Percentiles rank a stretch among this genome's conserved stretches.
Conservation (phyloP, 805 yeast genomes). For the Barnettozyma sucrosica region DNA sequence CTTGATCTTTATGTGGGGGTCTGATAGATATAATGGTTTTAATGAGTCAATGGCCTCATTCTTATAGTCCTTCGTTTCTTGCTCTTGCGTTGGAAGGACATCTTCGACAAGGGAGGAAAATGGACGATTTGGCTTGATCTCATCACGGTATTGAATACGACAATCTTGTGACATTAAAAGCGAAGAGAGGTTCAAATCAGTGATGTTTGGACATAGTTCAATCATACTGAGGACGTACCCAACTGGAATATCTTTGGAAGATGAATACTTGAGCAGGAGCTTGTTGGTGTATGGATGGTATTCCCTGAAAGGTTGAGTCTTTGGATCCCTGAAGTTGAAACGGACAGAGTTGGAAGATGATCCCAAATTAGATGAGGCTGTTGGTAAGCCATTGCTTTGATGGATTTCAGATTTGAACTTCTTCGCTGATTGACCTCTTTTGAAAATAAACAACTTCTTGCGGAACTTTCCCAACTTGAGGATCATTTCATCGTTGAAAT, state of each 20-base stretch:
- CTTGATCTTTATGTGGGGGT: slow-evolving; percentile 22
- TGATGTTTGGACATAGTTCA: slow-evolving; percentile 59
- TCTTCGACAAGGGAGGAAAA: slow-evolving; percentile 21
- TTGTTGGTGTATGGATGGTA: slow-evolving; percentile 59
- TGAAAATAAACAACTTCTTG: slow-evolving; percentile 3
- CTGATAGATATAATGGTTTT: slow-evolving; percentile 14
- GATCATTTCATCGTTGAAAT: slow-evolving; percentile 7
- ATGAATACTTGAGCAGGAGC: slow-evolving; percentile 55
- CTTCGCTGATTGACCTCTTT: neutral
- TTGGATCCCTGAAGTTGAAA: slow-evolving; percentile 13
- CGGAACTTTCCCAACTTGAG: slow-evolving; percentile 8
- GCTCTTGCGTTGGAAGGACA: slow-evolving; percentile 9
- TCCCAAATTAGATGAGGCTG: slow-evolving; percentile 2
- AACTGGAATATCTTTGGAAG: slow-evolving; percentile 70
- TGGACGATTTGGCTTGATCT: slow-evolving; percentile 1
- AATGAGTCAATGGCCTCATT: neutral
- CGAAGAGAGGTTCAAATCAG: slow-evolving; percentile 49
- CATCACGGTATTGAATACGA: slow-evolving; percentile 30
- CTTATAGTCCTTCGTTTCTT: neutral
- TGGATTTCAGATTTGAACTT: neutral
- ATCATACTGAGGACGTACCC: slow-evolving; percentile 70
- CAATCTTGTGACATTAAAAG: slow-evolving; percentile 66
- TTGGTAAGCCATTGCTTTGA: neutral
- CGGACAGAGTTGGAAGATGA: slow-evolving; percentile 7
- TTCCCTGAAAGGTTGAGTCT: slow-evolving; percentile 29